These are phyloP conservation scores for Nevesoporus exiguus DNA, from an alignment of 768 basidiomycete genomes.

Conservation along the genomic window DNA sequence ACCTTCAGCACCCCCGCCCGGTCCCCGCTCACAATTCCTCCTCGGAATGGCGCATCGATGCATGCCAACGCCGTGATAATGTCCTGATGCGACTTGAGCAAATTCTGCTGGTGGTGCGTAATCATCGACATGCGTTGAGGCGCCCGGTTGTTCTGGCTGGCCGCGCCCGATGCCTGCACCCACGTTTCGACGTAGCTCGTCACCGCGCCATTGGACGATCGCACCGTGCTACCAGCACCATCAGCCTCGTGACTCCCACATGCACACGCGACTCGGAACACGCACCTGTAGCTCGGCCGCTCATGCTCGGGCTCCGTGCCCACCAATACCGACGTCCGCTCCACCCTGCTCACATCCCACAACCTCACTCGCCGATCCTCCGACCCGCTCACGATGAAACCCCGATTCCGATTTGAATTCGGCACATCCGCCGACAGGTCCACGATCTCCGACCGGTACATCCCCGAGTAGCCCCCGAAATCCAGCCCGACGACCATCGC, in stretches of 20 bases:
- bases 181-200: constrained; percentile 65
- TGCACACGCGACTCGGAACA: not conserved
- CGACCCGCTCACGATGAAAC: constrained; percentile 84
- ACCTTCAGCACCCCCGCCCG: constrained; percentile 87
- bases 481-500: constrained; percentile 70
- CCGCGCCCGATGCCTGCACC: constrained; percentile 40
- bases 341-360: constrained; percentile 79
- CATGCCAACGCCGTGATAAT: constrained; percentile 81
- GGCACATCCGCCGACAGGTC: constrained; percentile 40
- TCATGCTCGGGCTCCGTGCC: constrained; percentile 75
- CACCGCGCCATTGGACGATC: constrained; percentile 40
- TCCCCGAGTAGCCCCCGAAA: constrained; percentile 65
- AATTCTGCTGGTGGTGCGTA: constrained; percentile 76
- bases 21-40: constrained; percentile 90
- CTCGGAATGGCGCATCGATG: constrained; percentile 90
- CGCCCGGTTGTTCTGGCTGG: constrained; percentile 59
- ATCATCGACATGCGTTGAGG: constrained; percentile 75
- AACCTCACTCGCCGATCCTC: constrained; percentile 84
- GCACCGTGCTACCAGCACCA: constrained; percentile 26
- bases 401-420: constrained; percentile 45
- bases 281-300: constrained; percentile 72
- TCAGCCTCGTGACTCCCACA: not conserved
- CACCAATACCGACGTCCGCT: constrained; percentile 75
- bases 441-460: constrained; percentile 50
- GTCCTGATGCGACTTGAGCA: constrained; percentile 87